Evolutionary conservation across 768 basidiomycete genomes (phyloP).

Genomic region (Suillus placidus): DNA sequence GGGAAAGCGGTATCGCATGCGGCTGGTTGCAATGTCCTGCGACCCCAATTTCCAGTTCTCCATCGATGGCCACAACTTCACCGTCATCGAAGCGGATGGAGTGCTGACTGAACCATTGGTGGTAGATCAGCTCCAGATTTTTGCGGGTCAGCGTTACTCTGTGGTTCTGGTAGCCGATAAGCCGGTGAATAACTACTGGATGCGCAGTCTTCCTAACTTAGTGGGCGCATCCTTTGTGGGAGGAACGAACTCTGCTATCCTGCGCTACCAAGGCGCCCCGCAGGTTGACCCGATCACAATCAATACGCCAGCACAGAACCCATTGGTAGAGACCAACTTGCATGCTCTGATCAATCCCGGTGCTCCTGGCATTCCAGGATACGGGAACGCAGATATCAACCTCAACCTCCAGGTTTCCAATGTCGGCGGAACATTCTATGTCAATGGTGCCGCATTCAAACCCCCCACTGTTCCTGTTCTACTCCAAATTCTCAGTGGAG

Average conservation of each 20-base stretch:
- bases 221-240: slow-evolving; percentile 29
- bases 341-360: slow-evolving; percentile 29
- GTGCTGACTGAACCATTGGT: slow-evolving; percentile 39
- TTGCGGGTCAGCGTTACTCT: slow-evolving; percentile 38
- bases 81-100: slow-evolving; percentile 51
- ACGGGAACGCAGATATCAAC: slow-evolving; percentile 46
- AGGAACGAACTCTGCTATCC: slow-evolving; percentile 57
- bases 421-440: slow-evolving; percentile 10
- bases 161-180: slow-evolving; percentile 36
- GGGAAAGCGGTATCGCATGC: slow-evolving; percentile 41
- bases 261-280: slow-evolving; percentile 50
- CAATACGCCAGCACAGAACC: slow-evolving; percentile 23
- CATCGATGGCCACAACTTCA: slow-evolving; percentile 48
- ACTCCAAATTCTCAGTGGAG: slow-evolving; percentile 47
- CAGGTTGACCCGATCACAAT: slow-evolving; percentile 41
- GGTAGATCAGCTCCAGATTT: slow-evolving; percentile 43
- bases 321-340: slow-evolving; percentile 36
- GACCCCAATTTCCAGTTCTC: slow-evolving; percentile 45
- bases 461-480: slow-evolving; percentile 44
- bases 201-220: slow-evolving; percentile 42
- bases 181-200: slow-evolving; percentile 47
- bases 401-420: slow-evolving; percentile 25
- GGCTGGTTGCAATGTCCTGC: slow-evolving; percentile 43
- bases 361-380: slow-evolving; percentile 41
- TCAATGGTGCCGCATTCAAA: slow-evolving; percentile 20